A percentile compares a stretch with the other conserved stretches of the same genome.
phyloP scores from a whole-genome alignment of 1,139 yeast genomes.

The Suhomyces maxii region DNA sequence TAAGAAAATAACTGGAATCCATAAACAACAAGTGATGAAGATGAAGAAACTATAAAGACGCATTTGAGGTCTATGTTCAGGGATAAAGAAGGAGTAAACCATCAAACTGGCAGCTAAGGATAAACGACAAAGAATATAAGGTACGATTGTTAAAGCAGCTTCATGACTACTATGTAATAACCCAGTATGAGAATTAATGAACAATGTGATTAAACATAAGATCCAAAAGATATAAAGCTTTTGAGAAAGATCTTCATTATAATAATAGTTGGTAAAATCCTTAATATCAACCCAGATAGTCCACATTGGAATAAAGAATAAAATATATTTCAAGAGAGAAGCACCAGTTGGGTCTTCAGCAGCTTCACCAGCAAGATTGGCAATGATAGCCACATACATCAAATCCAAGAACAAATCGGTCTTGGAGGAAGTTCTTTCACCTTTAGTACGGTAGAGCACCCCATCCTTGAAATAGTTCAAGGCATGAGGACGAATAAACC shows the following conservation, averaged over 20 bases:
- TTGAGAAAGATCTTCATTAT: slow-evolving; percentile 61
- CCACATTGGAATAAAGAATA: slow-evolving; percentile 60
- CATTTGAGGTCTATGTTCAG: slow-evolving; percentile 57
- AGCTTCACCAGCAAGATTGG: slow-evolving; percentile 58
- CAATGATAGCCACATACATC: slow-evolving; percentile 64
- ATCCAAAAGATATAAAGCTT: slow-evolving; percentile 56
- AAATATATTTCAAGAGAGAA: slow-evolving; percentile 48
- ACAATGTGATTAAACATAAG: slow-evolving; percentile 49
- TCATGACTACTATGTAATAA: slow-evolving; percentile 34
- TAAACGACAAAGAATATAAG: slow-evolving; percentile 49
- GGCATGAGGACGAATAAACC: slow-evolving; percentile 60
- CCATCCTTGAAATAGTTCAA: slow-evolving; percentile 63
- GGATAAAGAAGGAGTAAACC: slow-evolving; percentile 50
- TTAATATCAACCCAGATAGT: slow-evolving; percentile 65
- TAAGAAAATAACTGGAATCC: slow-evolving; percentile 53
- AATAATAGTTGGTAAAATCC: slow-evolving; percentile 65
- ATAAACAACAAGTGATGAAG: slow-evolving; percentile 33
- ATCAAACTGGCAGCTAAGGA: slow-evolving; percentile 36
- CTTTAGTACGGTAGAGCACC: slow-evolving; percentile 53
- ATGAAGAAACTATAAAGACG: slow-evolving; percentile 39
- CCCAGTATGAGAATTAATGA: slow-evolving; percentile 50
- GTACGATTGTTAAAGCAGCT: slow-evolving; percentile 47
- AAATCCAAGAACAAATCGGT: slow-evolving; percentile 63
- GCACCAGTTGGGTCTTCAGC: slow-evolving; percentile 51
- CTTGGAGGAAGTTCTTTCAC: slow-evolving; percentile 52